These are phyloP conservation scores for Diaporthe sp. DNA, from an alignment of 2,329 filamentous ascomycete genomes.

Conservation along the genomic window DNA sequence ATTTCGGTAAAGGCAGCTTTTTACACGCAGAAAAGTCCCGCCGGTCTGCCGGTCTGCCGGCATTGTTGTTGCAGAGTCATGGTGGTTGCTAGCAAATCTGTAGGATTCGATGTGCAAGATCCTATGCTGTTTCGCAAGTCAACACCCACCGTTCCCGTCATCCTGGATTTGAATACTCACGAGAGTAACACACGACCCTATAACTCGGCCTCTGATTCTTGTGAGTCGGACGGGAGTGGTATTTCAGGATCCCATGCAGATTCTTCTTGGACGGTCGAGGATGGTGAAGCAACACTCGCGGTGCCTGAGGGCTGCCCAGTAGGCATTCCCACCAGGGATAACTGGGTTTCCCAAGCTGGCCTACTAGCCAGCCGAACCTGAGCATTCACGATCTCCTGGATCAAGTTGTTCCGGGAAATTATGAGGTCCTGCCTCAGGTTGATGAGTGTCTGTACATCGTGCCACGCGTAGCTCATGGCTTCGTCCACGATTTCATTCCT, in stretches of 20 bases:
- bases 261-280: too few relatives aligned
- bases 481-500: neutral
- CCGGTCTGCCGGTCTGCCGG: neutral
- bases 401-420: accelerated
- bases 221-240: neutral
- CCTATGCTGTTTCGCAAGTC: neutral
- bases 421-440: neutral
- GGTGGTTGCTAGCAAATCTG: neutral
- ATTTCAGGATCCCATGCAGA: neutral
- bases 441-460: neutral
- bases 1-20: neutral
- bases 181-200: neutral
- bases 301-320: neutral
- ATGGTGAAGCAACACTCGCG: neutral
- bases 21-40: neutral
- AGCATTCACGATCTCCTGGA: neutral
- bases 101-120: neutral
- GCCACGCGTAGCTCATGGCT: neutral
- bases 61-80: too few relatives aligned
- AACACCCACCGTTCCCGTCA: neutral
- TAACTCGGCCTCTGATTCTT: neutral
- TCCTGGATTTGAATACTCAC: neutral
- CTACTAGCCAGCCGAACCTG: neutral
- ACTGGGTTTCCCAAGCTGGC: neutral
- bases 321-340: neutral